Conservation (phyloP, 2,329 filamentous ascomycete species). For the Thelonectria discophora region DNA sequence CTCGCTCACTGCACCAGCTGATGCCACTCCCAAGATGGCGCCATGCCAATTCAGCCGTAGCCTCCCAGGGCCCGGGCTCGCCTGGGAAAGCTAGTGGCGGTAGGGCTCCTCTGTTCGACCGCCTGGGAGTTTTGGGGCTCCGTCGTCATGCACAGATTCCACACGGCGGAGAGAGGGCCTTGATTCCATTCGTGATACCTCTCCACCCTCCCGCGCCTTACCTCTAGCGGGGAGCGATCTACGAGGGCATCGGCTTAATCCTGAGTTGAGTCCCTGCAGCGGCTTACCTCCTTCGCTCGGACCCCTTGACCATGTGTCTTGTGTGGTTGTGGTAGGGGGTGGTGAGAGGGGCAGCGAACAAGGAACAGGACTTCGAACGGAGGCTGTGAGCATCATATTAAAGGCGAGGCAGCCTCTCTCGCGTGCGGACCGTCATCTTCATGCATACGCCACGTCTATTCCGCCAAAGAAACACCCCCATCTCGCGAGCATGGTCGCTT, state of each 20-base stretch:
- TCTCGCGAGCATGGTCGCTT: background rate
- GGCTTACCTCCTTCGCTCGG: background rate
- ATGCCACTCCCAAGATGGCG: background rate
- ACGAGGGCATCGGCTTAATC: constrained; percentile 7
- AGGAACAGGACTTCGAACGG: too few species aligned
- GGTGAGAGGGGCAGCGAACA: background rate
- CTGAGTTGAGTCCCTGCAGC: constrained; percentile 11
- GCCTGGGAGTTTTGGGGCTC: background rate
- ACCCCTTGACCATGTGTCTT: constrained; percentile 4
- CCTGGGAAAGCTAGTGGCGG: constrained; percentile 6
- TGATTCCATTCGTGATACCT: too few species aligned
- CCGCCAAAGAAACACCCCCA: too few species aligned
- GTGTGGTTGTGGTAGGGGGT: background rate
- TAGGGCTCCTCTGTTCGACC: background rate
- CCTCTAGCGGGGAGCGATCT: constrained; percentile 9
- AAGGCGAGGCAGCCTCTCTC: background rate
- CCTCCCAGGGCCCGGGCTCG: constrained; percentile 1
- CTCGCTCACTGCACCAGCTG: constrained; percentile 7
- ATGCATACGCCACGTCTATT: background rate
- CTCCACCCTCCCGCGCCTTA: background rate
- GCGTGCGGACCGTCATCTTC: background rate
- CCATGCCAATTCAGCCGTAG: constrained; percentile 6
- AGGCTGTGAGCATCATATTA: background rate
- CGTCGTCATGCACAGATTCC: background rate
- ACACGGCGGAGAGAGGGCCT: background rate